Evolutionary conservation across 345 rosid genomes (phyloP).

Genomic region (Trapa incisa): DNA sequence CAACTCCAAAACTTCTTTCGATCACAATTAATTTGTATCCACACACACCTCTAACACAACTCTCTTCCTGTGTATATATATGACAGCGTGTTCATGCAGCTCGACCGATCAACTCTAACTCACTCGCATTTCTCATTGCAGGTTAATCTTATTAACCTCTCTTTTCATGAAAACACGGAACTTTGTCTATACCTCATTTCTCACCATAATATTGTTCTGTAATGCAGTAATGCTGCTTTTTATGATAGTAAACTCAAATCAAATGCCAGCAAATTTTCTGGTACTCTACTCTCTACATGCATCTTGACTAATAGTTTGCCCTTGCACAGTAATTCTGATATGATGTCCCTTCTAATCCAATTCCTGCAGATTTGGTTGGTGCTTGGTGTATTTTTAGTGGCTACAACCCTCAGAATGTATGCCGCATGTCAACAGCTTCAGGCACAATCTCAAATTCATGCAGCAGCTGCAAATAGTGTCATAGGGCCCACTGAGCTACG

Average conservation of each 20-base stretch:
- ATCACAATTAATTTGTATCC: neutral
- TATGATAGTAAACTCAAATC: slow-evolving; percentile 88
- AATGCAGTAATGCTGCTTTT: slow-evolving; percentile 72
- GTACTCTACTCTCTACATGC: slow-evolving; percentile 19
- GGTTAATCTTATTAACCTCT: slow-evolving; percentile 25
- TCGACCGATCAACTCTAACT: slow-evolving; percentile 74
- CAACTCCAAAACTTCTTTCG: neutral
- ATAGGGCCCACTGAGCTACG: slow-evolving; percentile 80
- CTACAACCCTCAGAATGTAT: slow-evolving; percentile 85
- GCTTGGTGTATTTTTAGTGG: slow-evolving; percentile 78
- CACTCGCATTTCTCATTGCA: slow-evolving; percentile 77
- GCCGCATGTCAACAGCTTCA: slow-evolving; percentile 92
- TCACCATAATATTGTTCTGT: slow-evolving; percentile 6
- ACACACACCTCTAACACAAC: neutral
- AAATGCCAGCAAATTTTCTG: slow-evolving; percentile 89
- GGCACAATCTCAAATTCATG: slow-evolving; percentile 88
- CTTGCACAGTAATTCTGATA: neutral
- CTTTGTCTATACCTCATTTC: neutral
- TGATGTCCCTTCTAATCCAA: neutral
- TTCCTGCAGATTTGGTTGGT: slow-evolving; percentile 78
- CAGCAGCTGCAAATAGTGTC: slow-evolving; percentile 74
- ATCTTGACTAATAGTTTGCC: neutral
- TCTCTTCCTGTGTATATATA: neutral
- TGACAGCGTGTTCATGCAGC: slow-evolving; percentile 70
- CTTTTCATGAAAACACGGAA: neutral